A percentile compares a stretch with the other conserved stretches of the same genome.
These are phyloP conservation scores for Pichia paraexigua DNA, from an alignment of 805 yeast genomes.

Conservation along the genomic window DNA sequence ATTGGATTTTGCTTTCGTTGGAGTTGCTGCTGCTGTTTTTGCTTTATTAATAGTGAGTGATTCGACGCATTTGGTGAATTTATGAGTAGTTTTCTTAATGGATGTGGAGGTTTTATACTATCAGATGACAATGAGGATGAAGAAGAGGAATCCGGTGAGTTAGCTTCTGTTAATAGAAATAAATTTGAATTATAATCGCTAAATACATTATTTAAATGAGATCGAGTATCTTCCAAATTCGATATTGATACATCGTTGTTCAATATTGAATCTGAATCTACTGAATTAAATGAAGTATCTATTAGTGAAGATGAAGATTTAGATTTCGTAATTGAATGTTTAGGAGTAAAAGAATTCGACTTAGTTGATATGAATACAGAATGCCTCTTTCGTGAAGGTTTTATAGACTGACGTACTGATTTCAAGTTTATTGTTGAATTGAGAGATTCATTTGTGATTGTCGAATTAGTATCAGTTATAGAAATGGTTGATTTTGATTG, in stretches of 20 bases:
- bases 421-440: not conserved
- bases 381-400: not conserved
- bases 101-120: not conserved
- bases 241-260: not conserved
- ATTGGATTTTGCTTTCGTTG: not conserved
- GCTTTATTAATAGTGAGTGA: not conserved
- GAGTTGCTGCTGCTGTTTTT: not conserved
- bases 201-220: not conserved
- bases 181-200: not conserved
- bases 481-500: not conserved
- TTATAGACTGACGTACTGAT: not conserved
- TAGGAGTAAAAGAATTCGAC: not conserved
- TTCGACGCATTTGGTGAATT: slow-evolving; percentile 1
- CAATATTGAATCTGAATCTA: not conserved
- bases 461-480: not conserved
- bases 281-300: not conserved
- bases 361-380: not conserved
- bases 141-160: not conserved
- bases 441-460: not conserved
- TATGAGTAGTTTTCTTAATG: slow-evolving; percentile 2
- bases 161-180: not conserved
- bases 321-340: not conserved
- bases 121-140: not conserved
- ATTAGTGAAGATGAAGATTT: not conserved
- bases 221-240: not conserved